Evolutionary conservation across 2,329 filamentous ascomycete genomes (phyloP).

Genomic region (Cercospora berteroae): DNA sequence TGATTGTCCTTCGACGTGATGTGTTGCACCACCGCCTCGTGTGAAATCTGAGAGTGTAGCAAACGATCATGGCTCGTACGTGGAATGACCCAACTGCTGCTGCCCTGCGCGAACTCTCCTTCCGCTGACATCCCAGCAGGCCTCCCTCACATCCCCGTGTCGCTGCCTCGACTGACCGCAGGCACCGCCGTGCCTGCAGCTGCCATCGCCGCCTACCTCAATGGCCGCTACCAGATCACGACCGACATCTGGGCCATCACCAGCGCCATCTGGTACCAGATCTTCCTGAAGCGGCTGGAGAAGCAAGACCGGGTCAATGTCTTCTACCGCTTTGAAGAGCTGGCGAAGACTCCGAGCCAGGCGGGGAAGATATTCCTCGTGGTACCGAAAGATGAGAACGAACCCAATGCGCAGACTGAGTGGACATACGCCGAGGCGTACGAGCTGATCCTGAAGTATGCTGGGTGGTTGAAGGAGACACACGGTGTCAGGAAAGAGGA

Average conservation of each 20-base stretch:
- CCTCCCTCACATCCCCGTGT: conserved; percentile 4
- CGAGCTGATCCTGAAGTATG: conserved; percentile 67
- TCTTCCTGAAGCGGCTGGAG: conserved; percentile 28
- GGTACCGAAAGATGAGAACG: conserved; percentile 30
- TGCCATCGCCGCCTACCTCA: conserved; percentile 72
- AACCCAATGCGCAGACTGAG: conserved; percentile 28
- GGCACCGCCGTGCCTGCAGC: conserved; percentile 40
- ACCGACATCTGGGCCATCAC: conserved; percentile 61
- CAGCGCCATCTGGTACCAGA: conserved; percentile 55
- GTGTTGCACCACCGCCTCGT: not conserved
- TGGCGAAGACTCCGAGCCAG: conserved; percentile 57
- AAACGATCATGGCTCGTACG: not conserved
- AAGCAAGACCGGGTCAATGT: conserved; percentile 61
- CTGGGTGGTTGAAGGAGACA: conserved; percentile 67
- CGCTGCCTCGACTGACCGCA: conserved; percentile 14
- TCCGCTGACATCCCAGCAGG: not conserved
- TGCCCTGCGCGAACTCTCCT: not conserved
- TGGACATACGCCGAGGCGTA: conserved; percentile 79
- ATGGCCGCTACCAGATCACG: conserved; percentile 65
- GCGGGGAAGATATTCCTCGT: conserved; percentile 33
- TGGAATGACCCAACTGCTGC: not conserved
- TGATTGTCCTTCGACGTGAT: not conserved
- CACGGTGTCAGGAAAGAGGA: conserved; percentile 66
- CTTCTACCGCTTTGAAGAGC: conserved; percentile 72
- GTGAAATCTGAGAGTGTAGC: not conserved